phyloP scores from a whole-genome alignment of 1,284 basidiomycete genomes.

The Stygiomarasmius scandens region DNA sequence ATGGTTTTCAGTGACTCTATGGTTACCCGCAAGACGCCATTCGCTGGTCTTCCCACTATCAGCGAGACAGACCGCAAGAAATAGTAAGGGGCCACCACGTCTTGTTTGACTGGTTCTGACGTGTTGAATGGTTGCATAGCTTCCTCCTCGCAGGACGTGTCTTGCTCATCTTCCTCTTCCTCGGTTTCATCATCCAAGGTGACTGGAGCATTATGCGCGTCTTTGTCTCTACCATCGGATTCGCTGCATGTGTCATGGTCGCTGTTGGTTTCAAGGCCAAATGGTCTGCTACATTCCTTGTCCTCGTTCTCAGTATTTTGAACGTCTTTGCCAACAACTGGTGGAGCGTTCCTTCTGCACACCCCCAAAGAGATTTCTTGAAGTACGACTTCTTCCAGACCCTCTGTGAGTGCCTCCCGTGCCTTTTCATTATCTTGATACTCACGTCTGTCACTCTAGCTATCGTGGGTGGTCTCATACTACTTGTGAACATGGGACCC shows the following conservation, averaged over 20 bases:
- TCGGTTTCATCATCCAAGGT: conserved; percentile 96
- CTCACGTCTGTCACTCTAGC: conserved; percentile 47
- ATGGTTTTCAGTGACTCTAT: conserved; percentile 99
- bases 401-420: conserved; percentile 61
- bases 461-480: conserved; percentile 95
- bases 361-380: conserved; percentile 97
- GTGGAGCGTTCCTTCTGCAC: conserved; percentile 93
- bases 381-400: conserved; percentile 98
- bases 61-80: conserved; percentile 97
- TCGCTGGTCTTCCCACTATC: conserved; percentile 89
- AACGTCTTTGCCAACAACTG: conserved; percentile 99
- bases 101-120: conserved; percentile 3
- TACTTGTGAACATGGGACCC: conserved; percentile 98
- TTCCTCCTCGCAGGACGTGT: conserved; percentile 97
- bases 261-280: conserved; percentile 99
- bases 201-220: conserved; percentile 87
- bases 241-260: conserved; percentile 95
- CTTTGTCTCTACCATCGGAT: conserved; percentile 84
- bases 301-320: conserved; percentile 89
- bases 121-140: conserved; percentile 31
- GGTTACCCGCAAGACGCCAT: conserved; percentile 83
- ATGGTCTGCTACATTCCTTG: conserved; percentile 97
- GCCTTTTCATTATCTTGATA: conserved; percentile 19
- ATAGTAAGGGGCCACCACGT: conserved; percentile 68
- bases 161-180: conserved; percentile 98